Percentiles rank a stretch among this genome's conserved stretches.
These are phyloP conservation scores for Syncephalis plumigaleata DNA, from an alignment of 371 early-diverging fungal species.

Conservation along the genomic window DNA sequence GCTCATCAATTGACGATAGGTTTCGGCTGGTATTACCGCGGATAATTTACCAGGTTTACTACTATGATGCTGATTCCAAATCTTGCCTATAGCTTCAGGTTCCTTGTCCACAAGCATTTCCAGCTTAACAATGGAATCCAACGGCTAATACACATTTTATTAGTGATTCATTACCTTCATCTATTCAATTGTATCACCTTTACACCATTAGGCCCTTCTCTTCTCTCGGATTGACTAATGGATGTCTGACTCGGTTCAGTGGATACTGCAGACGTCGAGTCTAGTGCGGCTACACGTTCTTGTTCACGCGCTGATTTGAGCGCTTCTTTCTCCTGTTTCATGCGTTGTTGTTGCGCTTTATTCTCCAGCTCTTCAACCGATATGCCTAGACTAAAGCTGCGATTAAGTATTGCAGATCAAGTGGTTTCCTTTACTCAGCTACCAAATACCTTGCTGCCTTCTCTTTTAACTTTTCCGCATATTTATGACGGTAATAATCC, in stretches of 20 bases:
- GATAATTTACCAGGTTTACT: conserved; percentile 46
- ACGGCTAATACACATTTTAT: conserved; percentile 17
- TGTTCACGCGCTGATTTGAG: neutral
- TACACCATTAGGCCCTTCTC: neutral
- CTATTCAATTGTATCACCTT: neutral
- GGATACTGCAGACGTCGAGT: neutral
- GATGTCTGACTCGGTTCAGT: neutral
- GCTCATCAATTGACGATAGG: conserved; percentile 46
- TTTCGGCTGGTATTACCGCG: conserved; percentile 52
- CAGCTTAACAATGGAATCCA: conserved; percentile 64
- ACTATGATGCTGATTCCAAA: conserved; percentile 75
- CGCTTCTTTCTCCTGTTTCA: conserved; percentile 5
- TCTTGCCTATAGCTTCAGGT: conserved; percentile 43
- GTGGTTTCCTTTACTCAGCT: no score
- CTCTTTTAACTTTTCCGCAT: conserved; percentile 43
- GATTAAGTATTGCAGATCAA: no score
- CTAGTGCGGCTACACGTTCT: neutral
- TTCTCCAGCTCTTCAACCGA: neutral
- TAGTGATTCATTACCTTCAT: neutral
- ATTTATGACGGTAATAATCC: conserved; percentile 45
- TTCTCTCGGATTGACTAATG: neutral
- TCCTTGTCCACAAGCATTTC: conserved; percentile 41
- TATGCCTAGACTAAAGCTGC: conserved; percentile 4
- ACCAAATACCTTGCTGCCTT: conserved; percentile 42
- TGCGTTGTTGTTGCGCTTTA: neutral